phyloP scores from a whole-genome alignment of 2,329 filamentous ascomycete species.

The Tolypocladium inflatum region DNA sequence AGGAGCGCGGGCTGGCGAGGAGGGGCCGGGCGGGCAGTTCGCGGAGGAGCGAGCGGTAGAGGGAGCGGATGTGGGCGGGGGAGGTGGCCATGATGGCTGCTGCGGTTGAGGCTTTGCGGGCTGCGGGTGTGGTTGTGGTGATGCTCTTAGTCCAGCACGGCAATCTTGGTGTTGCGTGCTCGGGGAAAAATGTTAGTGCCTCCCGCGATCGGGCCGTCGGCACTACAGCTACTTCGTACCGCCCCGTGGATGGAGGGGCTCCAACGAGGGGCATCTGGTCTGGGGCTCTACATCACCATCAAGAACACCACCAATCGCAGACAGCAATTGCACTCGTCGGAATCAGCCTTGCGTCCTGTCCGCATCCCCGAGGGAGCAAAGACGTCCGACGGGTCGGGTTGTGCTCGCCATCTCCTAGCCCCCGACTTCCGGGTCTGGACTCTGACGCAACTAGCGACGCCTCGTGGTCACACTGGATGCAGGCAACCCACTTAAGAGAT shows the following conservation, averaged over 20 bases:
- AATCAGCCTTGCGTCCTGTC: neutral
- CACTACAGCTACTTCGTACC: neutral
- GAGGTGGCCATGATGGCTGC: constrained; percentile 21
- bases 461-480: neutral
- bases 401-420: neutral
- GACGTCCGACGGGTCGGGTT: neutral
- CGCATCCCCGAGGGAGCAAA: neutral
- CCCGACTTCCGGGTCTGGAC: neutral
- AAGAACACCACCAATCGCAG: neutral
- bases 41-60: constrained; percentile 83
- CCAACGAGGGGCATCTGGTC: neutral
- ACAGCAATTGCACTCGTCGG: neutral
- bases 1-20: constrained; percentile 48
- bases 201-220: neutral
- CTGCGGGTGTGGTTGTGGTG: neutral
- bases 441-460: neutral
- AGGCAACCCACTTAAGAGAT: neutral
- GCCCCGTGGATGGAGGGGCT: neutral
- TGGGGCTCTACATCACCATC: neutral
- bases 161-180: neutral
- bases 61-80: constrained; percentile 52
- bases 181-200: neutral
- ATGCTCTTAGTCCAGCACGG: neutral
- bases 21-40: constrained; percentile 69
- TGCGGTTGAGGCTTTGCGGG: neutral